Percentiles rank a stretch among this genome's conserved stretches.
Evolutionary conservation across 352 stramenopile genomes (phyloP).

Genomic region (Phytopythium helicoides): DNA sequence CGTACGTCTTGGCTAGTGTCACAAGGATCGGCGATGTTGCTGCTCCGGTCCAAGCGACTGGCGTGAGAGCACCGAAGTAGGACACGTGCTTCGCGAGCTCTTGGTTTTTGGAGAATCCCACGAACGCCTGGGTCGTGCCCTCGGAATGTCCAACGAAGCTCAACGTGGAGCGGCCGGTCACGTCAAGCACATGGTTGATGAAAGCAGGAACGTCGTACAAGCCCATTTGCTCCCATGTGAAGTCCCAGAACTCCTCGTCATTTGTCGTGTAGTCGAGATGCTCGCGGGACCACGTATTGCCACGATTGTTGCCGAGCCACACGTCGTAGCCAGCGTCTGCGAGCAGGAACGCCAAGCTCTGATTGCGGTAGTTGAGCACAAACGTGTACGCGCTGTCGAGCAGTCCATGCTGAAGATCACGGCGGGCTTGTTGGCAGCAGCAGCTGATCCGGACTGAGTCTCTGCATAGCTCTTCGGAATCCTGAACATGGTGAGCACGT

Average conservation of each 20-base stretch:
- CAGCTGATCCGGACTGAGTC: constrained; percentile 17
- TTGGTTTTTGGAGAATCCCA: constrained; percentile 55
- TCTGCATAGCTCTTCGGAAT: constrained; percentile 46
- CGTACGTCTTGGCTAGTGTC: constrained; percentile 31
- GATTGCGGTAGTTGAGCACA: constrained; percentile 49
- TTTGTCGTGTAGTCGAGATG: constrained; percentile 33
- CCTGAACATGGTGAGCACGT: constrained; percentile 56
- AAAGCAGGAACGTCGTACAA: constrained; percentile 48
- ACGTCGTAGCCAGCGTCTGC: constrained; percentile 56
- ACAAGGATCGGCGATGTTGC: constrained; percentile 28
- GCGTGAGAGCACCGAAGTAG: constrained; percentile 53
- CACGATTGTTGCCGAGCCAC: constrained; percentile 64
- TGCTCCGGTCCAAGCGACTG: constrained; percentile 36
- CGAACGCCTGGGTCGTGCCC: constrained; percentile 55
- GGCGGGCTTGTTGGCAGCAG: constrained; percentile 35
- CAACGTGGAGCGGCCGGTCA: constrained; percentile 30
- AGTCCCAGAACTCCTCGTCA: constrained; percentile 51
- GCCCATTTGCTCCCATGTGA: constrained; percentile 55
- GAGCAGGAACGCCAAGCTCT: constrained; percentile 52
- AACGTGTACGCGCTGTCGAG: constrained; percentile 57
- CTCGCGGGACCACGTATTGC: constrained; percentile 48
- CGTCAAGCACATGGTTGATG: constrained; percentile 42
- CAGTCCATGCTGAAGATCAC: constrained; percentile 56
- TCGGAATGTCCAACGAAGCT: constrained; percentile 57
- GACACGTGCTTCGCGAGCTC: constrained; percentile 38